A percentile compares a stretch with the other conserved stretches of the same genome.
These are phyloP conservation scores for Benincasa hispida DNA, from an alignment of 306 rosid genomes.

Conservation along the genomic window DNA sequence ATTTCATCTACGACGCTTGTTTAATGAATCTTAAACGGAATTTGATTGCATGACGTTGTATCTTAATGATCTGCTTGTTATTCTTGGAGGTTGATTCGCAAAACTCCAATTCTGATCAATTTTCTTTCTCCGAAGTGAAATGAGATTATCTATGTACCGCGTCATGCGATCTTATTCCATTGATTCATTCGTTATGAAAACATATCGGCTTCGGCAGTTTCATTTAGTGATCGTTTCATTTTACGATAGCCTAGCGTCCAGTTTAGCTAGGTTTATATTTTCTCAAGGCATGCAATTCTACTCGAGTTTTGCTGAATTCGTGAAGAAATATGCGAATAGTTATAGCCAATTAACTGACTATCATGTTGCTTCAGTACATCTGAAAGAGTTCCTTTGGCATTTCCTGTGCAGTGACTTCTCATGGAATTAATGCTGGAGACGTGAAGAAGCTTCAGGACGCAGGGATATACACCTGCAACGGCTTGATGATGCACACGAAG, in stretches of 20 bases:
- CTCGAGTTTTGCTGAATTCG: not conserved
- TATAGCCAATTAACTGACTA: not conserved
- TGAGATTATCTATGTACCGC: not conserved
- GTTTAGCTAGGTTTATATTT: not conserved
- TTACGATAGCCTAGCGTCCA: not conserved
- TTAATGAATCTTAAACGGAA: not conserved
- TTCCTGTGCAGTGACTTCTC: slow-evolving; percentile 63
- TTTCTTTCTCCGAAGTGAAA: not conserved
- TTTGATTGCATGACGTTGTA: not conserved
- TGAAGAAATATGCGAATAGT: not conserved
- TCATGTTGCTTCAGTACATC: not conserved
- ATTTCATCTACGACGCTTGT: not conserved
- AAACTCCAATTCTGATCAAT: not conserved
- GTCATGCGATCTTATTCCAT: not conserved
- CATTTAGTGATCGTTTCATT: not conserved
- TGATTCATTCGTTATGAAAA: not conserved
- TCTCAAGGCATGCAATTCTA: not conserved
- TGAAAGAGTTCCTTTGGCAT: not conserved
- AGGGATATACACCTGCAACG: slow-evolving; percentile 93
- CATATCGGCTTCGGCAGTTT: not conserved
- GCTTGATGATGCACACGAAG: slow-evolving; percentile 97
- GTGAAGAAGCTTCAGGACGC: slow-evolving; percentile 98
- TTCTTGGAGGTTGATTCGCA: not conserved
- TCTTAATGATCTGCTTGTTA: not conserved
- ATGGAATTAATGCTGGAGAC: slow-evolving; percentile 96